phyloP scores from a whole-genome alignment of 1,284 basidiomycete species.

The Apiotrichum siamense region DNA sequence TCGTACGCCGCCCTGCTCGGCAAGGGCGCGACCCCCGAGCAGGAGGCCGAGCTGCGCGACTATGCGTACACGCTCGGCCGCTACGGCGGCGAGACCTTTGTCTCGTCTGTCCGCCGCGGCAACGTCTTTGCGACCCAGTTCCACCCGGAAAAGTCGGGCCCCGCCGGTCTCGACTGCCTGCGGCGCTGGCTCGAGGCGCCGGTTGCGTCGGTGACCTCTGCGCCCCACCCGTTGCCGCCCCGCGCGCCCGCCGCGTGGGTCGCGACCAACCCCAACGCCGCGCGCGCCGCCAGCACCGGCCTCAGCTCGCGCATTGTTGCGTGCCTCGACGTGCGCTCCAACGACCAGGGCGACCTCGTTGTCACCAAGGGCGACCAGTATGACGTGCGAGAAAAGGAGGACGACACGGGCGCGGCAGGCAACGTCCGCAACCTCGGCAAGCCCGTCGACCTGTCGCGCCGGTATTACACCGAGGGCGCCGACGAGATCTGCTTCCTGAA shows the following conservation, averaged over 20 bases:
- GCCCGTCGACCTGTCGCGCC: constrained; percentile 82
- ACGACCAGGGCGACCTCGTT: constrained; percentile 93
- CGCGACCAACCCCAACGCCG: constrained; percentile 8
- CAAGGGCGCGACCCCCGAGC: constrained; percentile 48
- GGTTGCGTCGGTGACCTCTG: constrained; percentile 26
- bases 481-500: constrained; percentile 98
- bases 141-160: constrained; percentile 96
- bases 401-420: constrained; percentile 52
- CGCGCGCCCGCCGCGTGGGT: constrained; percentile 1
- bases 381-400: constrained; percentile 80
- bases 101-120: constrained; percentile 73
- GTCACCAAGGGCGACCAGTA: constrained; percentile 99
- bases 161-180: constrained; percentile 78
- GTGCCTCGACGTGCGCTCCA: constrained; percentile 95
- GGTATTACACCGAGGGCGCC: constrained; percentile 83
- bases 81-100: constrained; percentile 90
- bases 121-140: constrained; percentile 96
- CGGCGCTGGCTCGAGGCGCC: constrained; percentile 70
- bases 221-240: constrained; percentile 12
- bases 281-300: constrained; percentile 51
- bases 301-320: constrained; percentile 94
- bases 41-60: constrained; percentile 46
- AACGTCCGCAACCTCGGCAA: constrained; percentile 96
- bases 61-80: constrained; percentile 86
- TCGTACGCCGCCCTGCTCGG: constrained; percentile 67